These are phyloP conservation scores for Paraphoma chrysanthemicola DNA, from an alignment of 2,329 filamentous ascomycete species.

Conservation along the genomic window DNA sequence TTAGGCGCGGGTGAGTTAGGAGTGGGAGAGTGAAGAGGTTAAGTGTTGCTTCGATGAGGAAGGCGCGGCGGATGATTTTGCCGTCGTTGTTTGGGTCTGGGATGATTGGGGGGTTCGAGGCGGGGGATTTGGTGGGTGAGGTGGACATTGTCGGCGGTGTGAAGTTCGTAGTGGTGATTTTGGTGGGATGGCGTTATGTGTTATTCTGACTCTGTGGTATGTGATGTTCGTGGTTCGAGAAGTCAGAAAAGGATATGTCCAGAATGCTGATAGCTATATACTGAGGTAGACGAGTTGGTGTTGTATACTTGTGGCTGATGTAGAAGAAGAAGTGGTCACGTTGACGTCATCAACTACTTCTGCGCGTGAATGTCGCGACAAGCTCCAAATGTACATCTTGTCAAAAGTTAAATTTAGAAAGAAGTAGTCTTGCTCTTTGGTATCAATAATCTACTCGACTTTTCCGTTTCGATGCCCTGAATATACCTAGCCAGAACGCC, in stretches of 20 bases:
- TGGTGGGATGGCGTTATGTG: no score
- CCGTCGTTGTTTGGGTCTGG: conserved; percentile 16
- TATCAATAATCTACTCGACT: background rate
- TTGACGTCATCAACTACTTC: background rate
- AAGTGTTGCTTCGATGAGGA: conserved; percentile 32
- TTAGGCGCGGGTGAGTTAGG: conserved; percentile 28
- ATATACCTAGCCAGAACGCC: background rate
- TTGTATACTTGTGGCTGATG: background rate
- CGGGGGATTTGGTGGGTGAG: conserved; percentile 22
- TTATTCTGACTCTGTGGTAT: no score
- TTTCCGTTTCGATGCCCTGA: background rate
- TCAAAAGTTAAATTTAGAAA: no score
- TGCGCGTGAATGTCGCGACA: background rate
- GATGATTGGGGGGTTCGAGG: conserved; percentile 24
- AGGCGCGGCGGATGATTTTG: conserved; percentile 35
- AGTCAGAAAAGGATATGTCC: no score
- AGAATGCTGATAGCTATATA: no score
- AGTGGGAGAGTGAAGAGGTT: conserved; percentile 37
- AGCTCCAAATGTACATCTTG: background rate
- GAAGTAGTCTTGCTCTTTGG: background rate
- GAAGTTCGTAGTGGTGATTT: background rate
- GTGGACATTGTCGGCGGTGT: background rate
- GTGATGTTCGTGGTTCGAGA: no score
- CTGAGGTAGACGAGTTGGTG: no score
- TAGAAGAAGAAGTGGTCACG: background rate